These are phyloP conservation scores for Hypomyces rosellus DNA, from an alignment of 2,329 filamentous ascomycete genomes.

Conservation along the genomic window DNA sequence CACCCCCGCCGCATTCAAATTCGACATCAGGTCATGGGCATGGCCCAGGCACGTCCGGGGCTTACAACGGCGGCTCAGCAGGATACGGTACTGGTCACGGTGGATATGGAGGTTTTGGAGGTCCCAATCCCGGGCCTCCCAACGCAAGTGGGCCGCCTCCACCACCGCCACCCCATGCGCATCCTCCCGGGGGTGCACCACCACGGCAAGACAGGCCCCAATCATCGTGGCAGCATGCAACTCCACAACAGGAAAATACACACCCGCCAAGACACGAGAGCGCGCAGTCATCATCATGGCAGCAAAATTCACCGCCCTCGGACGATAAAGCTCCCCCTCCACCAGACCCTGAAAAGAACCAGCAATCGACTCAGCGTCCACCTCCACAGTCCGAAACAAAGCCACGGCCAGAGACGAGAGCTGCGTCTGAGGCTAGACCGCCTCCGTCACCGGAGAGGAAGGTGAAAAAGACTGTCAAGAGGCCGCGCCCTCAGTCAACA, in stretches of 20 bases:
- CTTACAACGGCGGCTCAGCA: conserved; percentile 3
- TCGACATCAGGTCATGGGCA: background rate
- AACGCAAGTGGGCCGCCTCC: conserved; percentile 6
- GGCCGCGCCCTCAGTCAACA: background rate
- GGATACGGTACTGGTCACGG: conserved; percentile 2
- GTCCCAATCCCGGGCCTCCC: conserved; percentile 16
- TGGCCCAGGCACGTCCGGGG: conserved; percentile 8
- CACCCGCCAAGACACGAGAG: conserved; percentile 1
- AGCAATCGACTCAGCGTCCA: conserved; percentile 14
- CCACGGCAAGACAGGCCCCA: conserved; percentile 10
- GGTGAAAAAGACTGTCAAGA: background rate
- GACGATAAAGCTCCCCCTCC: conserved; percentile 3
- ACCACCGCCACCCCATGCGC: conserved; percentile 10
- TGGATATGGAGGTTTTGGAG: conserved; percentile 12
- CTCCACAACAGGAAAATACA: conserved; percentile 4
- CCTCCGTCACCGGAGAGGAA: conserved; percentile 15
- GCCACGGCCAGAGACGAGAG: conserved; percentile 2
- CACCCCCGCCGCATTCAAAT: conserved; percentile 3
- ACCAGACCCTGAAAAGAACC: conserved; percentile 13
- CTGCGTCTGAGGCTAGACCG: conserved; percentile 6
- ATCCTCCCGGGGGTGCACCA: conserved; percentile 1
- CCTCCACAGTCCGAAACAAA: conserved; percentile 17
- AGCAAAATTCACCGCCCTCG: conserved; percentile 3
- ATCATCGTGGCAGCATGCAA: conserved; percentile 2
- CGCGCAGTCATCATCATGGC: conserved; percentile 3